phyloP scores from a whole-genome alignment of 2,329 filamentous ascomycete genomes.

The Coniochaeta pulveracea region DNA sequence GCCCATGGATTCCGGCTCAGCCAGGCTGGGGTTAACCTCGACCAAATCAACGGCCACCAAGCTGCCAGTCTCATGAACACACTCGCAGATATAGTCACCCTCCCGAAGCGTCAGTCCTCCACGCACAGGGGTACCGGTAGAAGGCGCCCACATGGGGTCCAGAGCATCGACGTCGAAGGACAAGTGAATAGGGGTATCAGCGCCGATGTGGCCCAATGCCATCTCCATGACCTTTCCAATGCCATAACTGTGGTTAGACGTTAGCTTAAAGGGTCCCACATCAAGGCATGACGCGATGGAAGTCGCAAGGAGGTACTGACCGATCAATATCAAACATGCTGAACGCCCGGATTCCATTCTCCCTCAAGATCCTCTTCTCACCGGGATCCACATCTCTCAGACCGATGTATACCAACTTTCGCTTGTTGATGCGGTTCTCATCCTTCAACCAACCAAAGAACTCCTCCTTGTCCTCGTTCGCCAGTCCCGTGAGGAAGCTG shows the following conservation, averaged over 20 bases:
- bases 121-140: conserved; percentile 87
- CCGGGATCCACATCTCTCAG: conserved; percentile 84
- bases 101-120: conserved; percentile 89
- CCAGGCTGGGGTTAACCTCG: conserved; percentile 67
- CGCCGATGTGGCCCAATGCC: conserved; percentile 92
- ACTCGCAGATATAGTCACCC: conserved; percentile 93
- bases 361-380: conserved; percentile 84
- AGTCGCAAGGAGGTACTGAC: conserved; percentile 31
- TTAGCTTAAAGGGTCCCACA: conserved; percentile 4
- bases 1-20: conserved; percentile 45
- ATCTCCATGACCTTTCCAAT: conserved; percentile 96
- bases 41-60: conserved; percentile 73
- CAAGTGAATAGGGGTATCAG: conserved; percentile 90
- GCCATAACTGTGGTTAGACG: conserved; percentile 52
- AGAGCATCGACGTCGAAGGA: conserved; percentile 96
- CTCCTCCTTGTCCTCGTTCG: conserved; percentile 62
- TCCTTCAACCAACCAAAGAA: conserved; percentile 83
- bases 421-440: conserved; percentile 56
- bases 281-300: not conserved
- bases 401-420: conserved; percentile 94
- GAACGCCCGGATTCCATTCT: conserved; percentile 89
- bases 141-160: conserved; percentile 92
- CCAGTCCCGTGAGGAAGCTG: conserved; percentile 78
- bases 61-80: conserved; percentile 68
- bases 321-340: conserved; percentile 97